Evolutionary conservation across 1,139 yeast genomes (phyloP), one percentile per base, ranked within the genome.

Genomic region (Yarrowia galli): DNA sequence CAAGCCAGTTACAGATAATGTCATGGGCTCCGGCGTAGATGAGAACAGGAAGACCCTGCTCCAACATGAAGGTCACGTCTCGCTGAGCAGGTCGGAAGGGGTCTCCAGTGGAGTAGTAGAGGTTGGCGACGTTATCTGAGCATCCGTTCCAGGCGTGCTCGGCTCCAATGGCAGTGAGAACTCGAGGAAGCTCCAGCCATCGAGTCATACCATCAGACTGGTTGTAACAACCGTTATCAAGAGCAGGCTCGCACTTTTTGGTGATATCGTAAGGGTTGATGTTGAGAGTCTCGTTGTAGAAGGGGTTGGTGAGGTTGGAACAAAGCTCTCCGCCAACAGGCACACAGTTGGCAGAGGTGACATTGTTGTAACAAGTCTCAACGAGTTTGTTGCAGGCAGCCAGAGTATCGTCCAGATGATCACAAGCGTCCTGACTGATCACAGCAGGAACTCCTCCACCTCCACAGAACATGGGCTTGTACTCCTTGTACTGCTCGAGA

Each of bases 11-110:
- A 80, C 97, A 91, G 72, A 91, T 91, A 77, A 86, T 91, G 78
- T 91, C 97, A 79, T 91, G 91, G 79, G 91, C 97, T 74, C 97
- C 97, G 13, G 96, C 96, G 75, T 91, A 91, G 70, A 91, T 83
- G 76, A 91, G 83, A 16, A 90, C 92, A 7, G 96, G 96, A 54
- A 90, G 76, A 8, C 84, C 86, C 18, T 40, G 61, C 6, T 54
- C 18, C 6, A 54, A 18, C 61, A 54, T 54, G 9, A 40, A 40
- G 13, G 48, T 40, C 18, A 54, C 61, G 23, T 54, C 48, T 25
- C 61, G 16, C 46, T 54, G 61, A 13, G 61, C 61, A 2, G 61
- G 61, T 40, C 61, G 36, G 36, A 54, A 54, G 25, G 61, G 61
- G 23, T 54, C 61, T n/a, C 61, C 61, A 1, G 61, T 40, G 12